Conservation (phyloP, 805 yeast species). For the Lipomyces oligophaga region DNA sequence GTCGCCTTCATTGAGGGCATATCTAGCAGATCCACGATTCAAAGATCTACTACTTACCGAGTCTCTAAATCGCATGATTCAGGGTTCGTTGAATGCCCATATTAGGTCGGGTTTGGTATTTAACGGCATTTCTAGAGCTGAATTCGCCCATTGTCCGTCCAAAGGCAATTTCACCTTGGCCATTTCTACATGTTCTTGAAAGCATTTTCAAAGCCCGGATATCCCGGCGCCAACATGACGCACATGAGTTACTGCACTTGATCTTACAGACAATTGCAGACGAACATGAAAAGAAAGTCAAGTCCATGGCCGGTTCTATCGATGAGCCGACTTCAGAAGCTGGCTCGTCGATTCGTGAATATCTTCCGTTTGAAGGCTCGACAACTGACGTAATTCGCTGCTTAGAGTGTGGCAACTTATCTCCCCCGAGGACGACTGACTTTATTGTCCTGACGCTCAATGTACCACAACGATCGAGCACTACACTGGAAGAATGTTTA, state of each 20-base stretch:
- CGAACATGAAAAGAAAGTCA: constrained; percentile 45
- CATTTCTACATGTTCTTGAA: constrained; percentile 70
- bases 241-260: constrained; percentile 84
- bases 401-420: constrained; percentile 56
- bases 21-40: constrained; percentile 13
- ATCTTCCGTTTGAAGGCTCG: constrained; percentile 70
- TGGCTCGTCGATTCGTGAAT: constrained; percentile 1
- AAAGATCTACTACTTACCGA: constrained; percentile 19
- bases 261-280: constrained; percentile 71
- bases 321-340: constrained; percentile 17
- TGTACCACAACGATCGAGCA: constrained; percentile 56
- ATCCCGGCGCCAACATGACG: constrained; percentile 85
- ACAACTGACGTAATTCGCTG: constrained; percentile 67
- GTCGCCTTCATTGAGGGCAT: constrained; percentile 14
- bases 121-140: constrained; percentile 39
- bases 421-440: constrained; percentile 55
- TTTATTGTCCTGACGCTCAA: constrained; percentile 70
- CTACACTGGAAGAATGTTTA: constrained; percentile 53
- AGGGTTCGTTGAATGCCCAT: constrained; percentile 3
- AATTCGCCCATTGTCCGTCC: constrained; percentile 58
- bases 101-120: neutral
- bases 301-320: constrained; percentile 26
- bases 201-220: constrained; percentile 66
- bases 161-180: constrained; percentile 69
- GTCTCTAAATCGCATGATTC: constrained; percentile 22